Base-by-base conservation (phyloP, 768 basidiomycete genomes). In the Lentinula aciculospora region DNA sequence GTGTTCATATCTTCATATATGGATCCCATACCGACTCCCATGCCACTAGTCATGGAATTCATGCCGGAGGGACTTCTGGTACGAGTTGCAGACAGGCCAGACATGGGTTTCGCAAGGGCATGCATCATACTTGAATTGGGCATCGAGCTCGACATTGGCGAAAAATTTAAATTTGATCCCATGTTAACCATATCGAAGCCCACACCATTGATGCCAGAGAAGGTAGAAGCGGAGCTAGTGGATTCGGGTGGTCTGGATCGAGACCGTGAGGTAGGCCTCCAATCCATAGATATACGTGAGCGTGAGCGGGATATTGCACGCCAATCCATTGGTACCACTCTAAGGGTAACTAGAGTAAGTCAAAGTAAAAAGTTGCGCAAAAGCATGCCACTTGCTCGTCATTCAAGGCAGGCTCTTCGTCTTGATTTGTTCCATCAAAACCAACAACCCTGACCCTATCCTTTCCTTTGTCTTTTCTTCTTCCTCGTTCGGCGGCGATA, bases 221-320 rank as follows among this genome's bases (percentile, higher is more conserved):
- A 79, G 48, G 74, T 72, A 9, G 71, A 53, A 39, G 51, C 51
- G 15, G 51, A 53, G 21, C 51, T 70, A 56, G 72, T 69, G 25
- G 79, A 65, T 62, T 84, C 82, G 29, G 88, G 84, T 19, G 88
- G 86, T 36, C 92, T 81, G 44, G 89, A 90, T 54, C 88, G 83
- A 29, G 89, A 91, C 56, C 88, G 85, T 71, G 83, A 86, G 53
- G 84, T 73, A 32, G 89, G 86, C 57, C 87, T 78, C 93, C 93
- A 94, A 69, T 95, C 93, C 90, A 95, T 93, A 21, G 89, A 86
- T 64, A 88, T 86, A 23, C 94, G 84, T 13, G 94, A 95, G 65
- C 93, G 82, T 25, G 94, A 96, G 61, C 94, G 81, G 71, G 92
- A 94, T 68, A 93, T 84, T 31, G 90, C 86, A 49, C 93, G 81